Evolutionary conservation across 2,329 filamentous ascomycete species (phyloP).

Genomic region (Claviceps digitariae): DNA sequence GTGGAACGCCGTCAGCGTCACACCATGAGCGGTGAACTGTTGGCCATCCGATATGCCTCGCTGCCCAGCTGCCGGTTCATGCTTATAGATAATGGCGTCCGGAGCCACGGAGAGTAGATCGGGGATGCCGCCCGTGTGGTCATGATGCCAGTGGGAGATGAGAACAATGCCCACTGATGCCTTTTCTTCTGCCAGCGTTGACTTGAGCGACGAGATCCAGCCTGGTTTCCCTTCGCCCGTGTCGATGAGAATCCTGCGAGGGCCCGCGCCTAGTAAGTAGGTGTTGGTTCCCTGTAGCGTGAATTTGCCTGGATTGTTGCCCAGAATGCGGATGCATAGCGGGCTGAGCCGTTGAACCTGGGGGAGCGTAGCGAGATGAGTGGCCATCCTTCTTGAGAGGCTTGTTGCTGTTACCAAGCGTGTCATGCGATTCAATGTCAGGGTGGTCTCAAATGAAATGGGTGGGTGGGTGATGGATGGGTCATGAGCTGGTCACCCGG

Average conservation of each 20-base stretch:
- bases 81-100: constrained; percentile 50
- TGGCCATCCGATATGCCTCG: constrained; percentile 34
- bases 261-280: constrained; percentile 73
- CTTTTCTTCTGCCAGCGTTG: constrained; percentile 52
- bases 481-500: not conserved
- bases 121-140: constrained; percentile 66
- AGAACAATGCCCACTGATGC: constrained; percentile 56
- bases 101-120: constrained; percentile 56
- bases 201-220: constrained; percentile 56
- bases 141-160: constrained; percentile 84
- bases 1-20: constrained; percentile 50
- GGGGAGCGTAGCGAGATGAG: constrained; percentile 45
- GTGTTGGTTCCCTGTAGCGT: constrained; percentile 78
- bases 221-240: constrained; percentile 68
- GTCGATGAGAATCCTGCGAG: constrained; percentile 67
- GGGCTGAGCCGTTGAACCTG: constrained; percentile 68
- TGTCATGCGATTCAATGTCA: not conserved
- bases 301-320: constrained; percentile 80
- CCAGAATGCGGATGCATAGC: constrained; percentile 69
- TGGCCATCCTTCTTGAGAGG: constrained; percentile 1
- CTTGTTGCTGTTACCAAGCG: not conserved
- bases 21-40: constrained; percentile 43
- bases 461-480: too few relatives aligned
- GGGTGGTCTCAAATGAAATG: too few relatives aligned
- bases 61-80: constrained; percentile 40